Evolutionary conservation across 768 basidiomycete species (phyloP), one percentile per base, ranked within the genome.

Genomic region (Tricholomella constricta): DNA sequence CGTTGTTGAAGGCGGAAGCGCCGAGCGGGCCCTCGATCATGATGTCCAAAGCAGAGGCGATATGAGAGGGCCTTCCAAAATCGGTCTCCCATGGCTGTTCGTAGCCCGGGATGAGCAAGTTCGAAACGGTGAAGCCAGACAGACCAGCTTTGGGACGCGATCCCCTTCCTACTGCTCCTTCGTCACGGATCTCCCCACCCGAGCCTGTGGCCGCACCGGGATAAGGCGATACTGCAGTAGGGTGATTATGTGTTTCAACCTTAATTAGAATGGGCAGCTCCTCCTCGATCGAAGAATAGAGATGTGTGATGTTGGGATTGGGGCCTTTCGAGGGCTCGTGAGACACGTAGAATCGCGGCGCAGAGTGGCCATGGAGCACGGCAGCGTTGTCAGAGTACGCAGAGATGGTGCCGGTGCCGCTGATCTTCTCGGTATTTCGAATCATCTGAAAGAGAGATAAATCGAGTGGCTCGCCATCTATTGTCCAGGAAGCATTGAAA

Each of bases 181-280:
- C 97, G 67, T 99, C 97, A 29, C 97, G 84, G 59, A 98, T 98
- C 72, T 99, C 97, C 9, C 97, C 97, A 7, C 97, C 97, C 1
- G 96, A 98, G 17, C 97, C 97, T 1, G 97, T 98, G 1, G 96
- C 95, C 0, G 97, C 96, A n/a, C 97, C 97, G 2, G 97, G 93
- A 68, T 89, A 98, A 1, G 97, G 97, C 1, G 97, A 98, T 7
- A 98, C 94, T 2, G 96, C 97, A 2, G 96, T 98, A 3, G 97
- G 97, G 64, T 98, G 97, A 66, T 99, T 99, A 70, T 99, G 97
- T 2, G 97, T 99, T 72, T 98, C 97, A 54, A 98, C 97, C 72
- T 99, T 99, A 75, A 94, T 85, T 20, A 98, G 79, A 51, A 99
- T 90, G 12, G 86, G 92, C 76, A 91, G 89, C 10, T 85, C 76